A percentile compares a stretch with the other conserved stretches of the same genome.
phyloP scores from a whole-genome alignment of 1,284 basidiomycete species.

The Boletellus sp. region DNA sequence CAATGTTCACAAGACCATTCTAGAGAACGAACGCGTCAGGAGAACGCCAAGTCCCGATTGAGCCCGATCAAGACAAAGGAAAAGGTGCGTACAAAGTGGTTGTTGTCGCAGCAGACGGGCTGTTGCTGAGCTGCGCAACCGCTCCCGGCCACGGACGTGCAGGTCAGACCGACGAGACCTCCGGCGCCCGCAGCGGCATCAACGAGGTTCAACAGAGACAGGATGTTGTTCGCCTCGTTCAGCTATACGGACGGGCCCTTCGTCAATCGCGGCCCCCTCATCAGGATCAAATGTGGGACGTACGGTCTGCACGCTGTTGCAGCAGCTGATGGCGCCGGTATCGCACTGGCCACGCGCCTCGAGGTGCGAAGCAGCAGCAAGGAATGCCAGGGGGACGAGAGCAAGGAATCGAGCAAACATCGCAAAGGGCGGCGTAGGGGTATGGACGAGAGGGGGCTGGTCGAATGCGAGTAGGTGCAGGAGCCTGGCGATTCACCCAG shows the following conservation, averaged over 20 bases:
- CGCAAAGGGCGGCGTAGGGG: background rate
- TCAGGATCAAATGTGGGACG: background rate
- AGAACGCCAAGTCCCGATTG: background rate
- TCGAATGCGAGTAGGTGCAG: no score
- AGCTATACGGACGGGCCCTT: background rate
- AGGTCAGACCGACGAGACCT: slow-evolving; percentile 13
- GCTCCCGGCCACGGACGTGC: background rate
- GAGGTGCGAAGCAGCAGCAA: slow-evolving; percentile 10
- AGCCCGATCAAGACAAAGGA: background rate
- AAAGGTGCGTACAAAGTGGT: slow-evolving; percentile 7
- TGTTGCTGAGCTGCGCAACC: slow-evolving; percentile 3
- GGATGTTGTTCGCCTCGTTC: background rate
- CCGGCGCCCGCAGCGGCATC: background rate
- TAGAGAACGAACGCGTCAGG: background rate
- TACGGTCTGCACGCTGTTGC: slow-evolving; percentile 11
- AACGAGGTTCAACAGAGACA: background rate
- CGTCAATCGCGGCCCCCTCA: background rate
- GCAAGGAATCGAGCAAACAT: background rate
- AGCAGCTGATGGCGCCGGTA: slow-evolving; percentile 6
- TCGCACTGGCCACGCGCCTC: slow-evolving; percentile 9
- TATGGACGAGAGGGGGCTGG: background rate
- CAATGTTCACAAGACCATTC: slow-evolving; percentile 9
- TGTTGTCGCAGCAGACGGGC: slow-evolving; percentile 14
- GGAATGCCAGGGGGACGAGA: slow-evolving; percentile 14
- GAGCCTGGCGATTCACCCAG: no score